Evolutionary conservation across 768 basidiomycete genomes (phyloP), one percentile per base, ranked within the genome.

Genomic region (Pleurotus tuber-regium): DNA sequence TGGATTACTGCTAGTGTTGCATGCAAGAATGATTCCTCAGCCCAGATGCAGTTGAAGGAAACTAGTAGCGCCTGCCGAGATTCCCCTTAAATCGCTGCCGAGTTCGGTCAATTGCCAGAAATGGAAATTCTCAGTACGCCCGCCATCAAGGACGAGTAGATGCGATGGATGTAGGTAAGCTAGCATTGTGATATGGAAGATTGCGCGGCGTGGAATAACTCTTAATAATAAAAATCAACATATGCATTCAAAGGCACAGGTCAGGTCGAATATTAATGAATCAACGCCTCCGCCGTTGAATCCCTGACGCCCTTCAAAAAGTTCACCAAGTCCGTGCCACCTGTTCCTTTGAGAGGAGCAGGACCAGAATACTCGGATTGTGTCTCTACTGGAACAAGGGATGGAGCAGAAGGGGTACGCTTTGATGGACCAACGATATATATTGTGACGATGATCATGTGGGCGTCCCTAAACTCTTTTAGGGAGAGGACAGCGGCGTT

Each of bases 381-480:
- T 9, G 11, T 53, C 54, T 57, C 39, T 46, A 9, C 35, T 42
- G 5, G 47, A 52, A 36, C 47, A 7, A 39, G 54, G 6, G 46
- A 44, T 36, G 28, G 68, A 44, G 47, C 59, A 58, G 52, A 61
- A 55, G 44, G 43, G 44, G 65, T 64, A 25, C 65, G 60, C 53
- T 73, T 66, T 2, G 89, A 84, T 31, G 89, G 90, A n/a, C 76
- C 75, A 24, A 92, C 72, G 52, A 93, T 89, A 63, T 89, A 92
- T 33, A 84, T 55, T 8, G 84, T 75, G 16, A 84, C 88, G 54
- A 93, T 83, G 43, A 80, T 75, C 68, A 92, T 83, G 66, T 92
- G 91, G 14, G 79, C 76, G 54, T 92, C 88, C 44, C 91, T 70
- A 61, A 93, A 86, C 55, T 73, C 69, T 64, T 87, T 89, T 53